Percentiles rank a stretch among this genome's conserved stretches.
Conservation (phyloP, 179 eudicot genomes). For the Amaranthus tricolor region DNA sequence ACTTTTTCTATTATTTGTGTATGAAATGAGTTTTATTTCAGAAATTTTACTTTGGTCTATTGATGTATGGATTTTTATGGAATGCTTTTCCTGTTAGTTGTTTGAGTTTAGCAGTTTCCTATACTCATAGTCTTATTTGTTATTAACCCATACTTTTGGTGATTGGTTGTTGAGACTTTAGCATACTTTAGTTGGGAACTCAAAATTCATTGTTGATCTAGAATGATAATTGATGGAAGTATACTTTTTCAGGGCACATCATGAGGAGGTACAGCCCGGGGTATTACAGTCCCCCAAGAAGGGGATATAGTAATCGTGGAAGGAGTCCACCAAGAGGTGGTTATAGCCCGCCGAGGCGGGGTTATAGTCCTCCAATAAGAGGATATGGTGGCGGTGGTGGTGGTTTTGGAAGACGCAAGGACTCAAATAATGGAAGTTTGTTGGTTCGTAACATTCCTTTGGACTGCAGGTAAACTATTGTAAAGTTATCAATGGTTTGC, state of each 20-base stretch:
- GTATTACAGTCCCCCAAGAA: slow-evolving; percentile 37
- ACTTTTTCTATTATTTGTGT: no score
- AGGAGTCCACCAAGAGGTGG: slow-evolving; percentile 41
- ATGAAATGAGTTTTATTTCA: no score
- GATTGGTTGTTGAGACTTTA: not conserved
- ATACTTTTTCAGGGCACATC: slow-evolving; percentile 9
- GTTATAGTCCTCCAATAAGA: slow-evolving; percentile 71
- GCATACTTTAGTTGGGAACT: not conserved
- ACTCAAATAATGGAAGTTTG: slow-evolving; percentile 56
- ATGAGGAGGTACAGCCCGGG: slow-evolving; percentile 46
- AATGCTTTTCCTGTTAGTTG: no score
- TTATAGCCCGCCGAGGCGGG: slow-evolving; percentile 41
- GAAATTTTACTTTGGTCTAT: no score
- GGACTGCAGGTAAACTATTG: slow-evolving; percentile 52
- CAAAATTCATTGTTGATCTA: not conserved
- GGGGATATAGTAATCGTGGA: slow-evolving; percentile 35
- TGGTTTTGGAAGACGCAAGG: slow-evolving; percentile 61
- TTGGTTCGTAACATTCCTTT: slow-evolving; percentile 74
- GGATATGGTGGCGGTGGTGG: slow-evolving; percentile 43
- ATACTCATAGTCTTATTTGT: no score
- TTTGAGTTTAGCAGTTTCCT: no score
- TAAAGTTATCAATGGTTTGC: not conserved
- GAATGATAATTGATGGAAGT: not conserved
- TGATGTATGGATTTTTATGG: no score
- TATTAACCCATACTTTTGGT: not conserved